Evolutionary conservation across 78 protist species (phyloP), one percentile per base, ranked within the genome.

Genomic region (Dictyostelium intermedium): DNA sequence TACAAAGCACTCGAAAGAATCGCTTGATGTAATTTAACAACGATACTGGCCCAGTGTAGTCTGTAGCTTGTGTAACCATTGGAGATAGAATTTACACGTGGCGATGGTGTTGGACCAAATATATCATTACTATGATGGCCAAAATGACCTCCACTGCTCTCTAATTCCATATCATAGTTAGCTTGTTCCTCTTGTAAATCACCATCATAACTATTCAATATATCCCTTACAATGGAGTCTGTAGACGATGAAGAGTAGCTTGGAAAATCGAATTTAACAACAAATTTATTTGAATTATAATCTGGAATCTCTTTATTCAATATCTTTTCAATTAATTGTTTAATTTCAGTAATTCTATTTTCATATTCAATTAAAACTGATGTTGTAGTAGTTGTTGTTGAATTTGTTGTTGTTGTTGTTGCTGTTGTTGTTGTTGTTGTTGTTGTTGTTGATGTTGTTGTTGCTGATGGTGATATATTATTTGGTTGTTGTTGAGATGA

Each of bases 21-120:
- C 0, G 74, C 32, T 56, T 82, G 86, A 66, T 83, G 79, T 1
- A 83, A 3, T 66, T 83, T 83, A 20, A 83, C 69, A n/a, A 83
- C 66, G 23, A 83, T 60, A 41, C 45, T 47, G 6, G 34, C 47
- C 89, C 89, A 83, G 30, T 66, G 72, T 23, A 60, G 23, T 66
- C 30, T 60, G 27, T 66, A 66, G 16, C 39, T 35, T 37, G 50
- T 83, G 34, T 72, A 72, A 8, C 73, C 73, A 34, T 34, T 72
- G 20, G 25, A 3, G 35, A 14, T 30, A 10, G n/a, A 25, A 1
- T 14, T 34, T 4, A 13, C 25, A 32, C 50, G 23, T 20, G n/a
- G 47, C 8, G 86, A 82, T 82, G 86, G 47, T 23, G 35, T 4
- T 35, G 50, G 74, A 32, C 50, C 60, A 4, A 34, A 47, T 7